phyloP scores from a whole-genome alignment of 192 early-diverging fungal genomes.

The Rhizophagus clarus region DNA sequence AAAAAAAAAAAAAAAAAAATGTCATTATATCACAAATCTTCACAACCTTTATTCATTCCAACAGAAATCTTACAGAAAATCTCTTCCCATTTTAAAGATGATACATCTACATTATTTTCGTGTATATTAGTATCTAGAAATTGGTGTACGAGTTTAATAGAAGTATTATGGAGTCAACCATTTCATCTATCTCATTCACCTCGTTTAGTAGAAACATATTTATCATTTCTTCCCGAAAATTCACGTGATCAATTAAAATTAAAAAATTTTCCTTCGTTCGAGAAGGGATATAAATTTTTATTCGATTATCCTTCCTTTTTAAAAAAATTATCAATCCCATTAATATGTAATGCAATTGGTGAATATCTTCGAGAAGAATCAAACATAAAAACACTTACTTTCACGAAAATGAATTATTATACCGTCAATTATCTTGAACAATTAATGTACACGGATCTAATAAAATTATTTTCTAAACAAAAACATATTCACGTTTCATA shows the following conservation, averaged over 20 bases:
- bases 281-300: background rate
- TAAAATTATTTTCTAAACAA: background rate
- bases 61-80: background rate
- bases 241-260: background rate
- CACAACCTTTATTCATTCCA: background rate
- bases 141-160: background rate
- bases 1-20: too few species aligned
- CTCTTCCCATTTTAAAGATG: background rate
- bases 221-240: background rate
- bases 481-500: background rate
- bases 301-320: background rate
- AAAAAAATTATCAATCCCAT: background rate
- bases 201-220: background rate
- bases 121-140: background rate
- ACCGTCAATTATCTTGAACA: too few species aligned
- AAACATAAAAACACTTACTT: background rate
- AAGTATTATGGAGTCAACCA: background rate
- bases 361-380: background rate
- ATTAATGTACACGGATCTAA: background rate
- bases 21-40: too few species aligned
- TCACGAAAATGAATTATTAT: background rate
- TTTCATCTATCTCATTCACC: background rate
- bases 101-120: background rate
- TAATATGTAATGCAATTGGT: background rate
- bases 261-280: background rate